A percentile compares a stretch with the other conserved stretches of the same genome.
Evolutionary conservation across 179 eudicot genomes (phyloP).

Genomic region (Nepenthes alata): DNA sequence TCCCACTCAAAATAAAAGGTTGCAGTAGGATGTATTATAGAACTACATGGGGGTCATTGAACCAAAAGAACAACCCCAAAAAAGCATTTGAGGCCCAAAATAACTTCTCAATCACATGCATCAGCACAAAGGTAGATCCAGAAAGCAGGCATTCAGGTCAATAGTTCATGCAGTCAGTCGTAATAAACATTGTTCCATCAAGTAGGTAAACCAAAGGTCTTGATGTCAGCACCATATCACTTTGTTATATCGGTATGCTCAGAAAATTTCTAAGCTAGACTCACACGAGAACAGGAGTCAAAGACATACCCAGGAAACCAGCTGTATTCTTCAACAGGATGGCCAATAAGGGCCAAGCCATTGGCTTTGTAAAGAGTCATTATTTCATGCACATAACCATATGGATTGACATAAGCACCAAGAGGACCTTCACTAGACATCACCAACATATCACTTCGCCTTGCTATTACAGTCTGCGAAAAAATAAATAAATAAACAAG

Average conservation of each 20-base stretch:
- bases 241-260: background rate
- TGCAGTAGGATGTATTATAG: no score
- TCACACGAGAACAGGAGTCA: background rate
- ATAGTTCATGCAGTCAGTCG: no score
- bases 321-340: constrained; percentile 55
- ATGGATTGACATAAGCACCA: constrained; percentile 77
- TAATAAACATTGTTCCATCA: no score
- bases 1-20: no score
- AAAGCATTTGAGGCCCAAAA: no score
- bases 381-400: constrained; percentile 78
- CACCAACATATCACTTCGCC: constrained; percentile 82
- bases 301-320: constrained; percentile 92
- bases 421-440: constrained; percentile 92
- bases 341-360: constrained; percentile 61
- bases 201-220: no score
- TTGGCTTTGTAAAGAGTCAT: constrained; percentile 56
- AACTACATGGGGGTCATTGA: no score
- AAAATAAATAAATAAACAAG: background rate
- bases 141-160: no score
- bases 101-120: no score
- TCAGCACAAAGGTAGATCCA: no score
- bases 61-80: no score
- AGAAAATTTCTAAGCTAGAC: background rate
- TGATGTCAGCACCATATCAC: no score
- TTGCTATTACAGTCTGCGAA: constrained; percentile 52